These are phyloP conservation scores for Hyphopichia wangnamkhiaoensis DNA, from an alignment of 1,139 yeast species.

Conservation along the genomic window DNA sequence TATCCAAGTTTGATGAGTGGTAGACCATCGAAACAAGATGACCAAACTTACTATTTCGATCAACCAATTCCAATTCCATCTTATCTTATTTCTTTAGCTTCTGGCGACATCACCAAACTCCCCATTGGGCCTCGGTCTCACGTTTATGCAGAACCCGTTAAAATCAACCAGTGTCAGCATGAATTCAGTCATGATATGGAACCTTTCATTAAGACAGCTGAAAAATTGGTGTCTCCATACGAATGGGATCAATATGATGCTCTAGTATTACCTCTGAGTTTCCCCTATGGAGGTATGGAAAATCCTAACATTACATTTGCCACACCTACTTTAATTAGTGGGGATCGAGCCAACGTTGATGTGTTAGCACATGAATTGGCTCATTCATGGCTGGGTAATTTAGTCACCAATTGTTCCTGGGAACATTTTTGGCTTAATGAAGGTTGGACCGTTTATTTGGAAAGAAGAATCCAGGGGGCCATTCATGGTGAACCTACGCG, in stretches of 20 bases:
- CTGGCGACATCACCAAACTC: constrained; percentile 30
- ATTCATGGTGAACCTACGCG: constrained; percentile 34
- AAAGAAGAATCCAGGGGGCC: constrained; percentile 34
- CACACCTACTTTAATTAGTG: constrained; percentile 36
- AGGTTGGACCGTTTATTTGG: constrained; percentile 43
- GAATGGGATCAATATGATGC: constrained; percentile 38
- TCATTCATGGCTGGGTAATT: constrained; percentile 41
- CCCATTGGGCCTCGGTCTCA: constrained; percentile 38
- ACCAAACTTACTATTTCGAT: constrained; percentile 21
- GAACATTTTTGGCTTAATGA: constrained; percentile 43
- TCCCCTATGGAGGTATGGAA: constrained; percentile 45
- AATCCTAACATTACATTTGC: constrained; percentile 40
- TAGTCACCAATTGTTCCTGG: constrained; percentile 40
- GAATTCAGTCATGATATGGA: constrained; percentile 42
- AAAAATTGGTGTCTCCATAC: constrained; percentile 30
- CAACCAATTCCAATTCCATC: constrained; percentile 42
- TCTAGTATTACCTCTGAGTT: constrained; percentile 33
- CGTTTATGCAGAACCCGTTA: constrained; percentile 31
- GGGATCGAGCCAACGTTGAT: constrained; percentile 35
- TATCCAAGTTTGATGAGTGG: constrained; percentile 40
- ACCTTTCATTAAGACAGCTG: constrained; percentile 34
- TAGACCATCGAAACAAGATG: constrained; percentile 18
- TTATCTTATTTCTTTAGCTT: constrained; percentile 36
- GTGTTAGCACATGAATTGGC: constrained; percentile 43
- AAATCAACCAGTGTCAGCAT: constrained; percentile 31